Conservation (phyloP, 2,329 filamentous ascomycete genomes). For the Claviceps arundinis region DNA sequence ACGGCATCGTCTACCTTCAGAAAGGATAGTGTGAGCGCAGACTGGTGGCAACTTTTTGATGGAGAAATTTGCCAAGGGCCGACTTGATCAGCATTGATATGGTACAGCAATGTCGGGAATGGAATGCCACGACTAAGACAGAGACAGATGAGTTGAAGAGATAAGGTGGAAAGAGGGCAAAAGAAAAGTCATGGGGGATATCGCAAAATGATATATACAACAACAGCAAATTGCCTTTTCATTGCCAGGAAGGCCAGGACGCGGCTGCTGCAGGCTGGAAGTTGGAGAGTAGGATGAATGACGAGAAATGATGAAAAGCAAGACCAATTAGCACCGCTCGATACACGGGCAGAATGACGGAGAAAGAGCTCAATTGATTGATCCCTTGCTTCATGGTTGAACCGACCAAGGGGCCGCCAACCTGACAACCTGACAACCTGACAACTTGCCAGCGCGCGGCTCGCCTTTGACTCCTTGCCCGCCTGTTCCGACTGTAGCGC, state of each 20-base stretch:
- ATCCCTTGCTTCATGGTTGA: neutral
- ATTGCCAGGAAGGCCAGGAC: neutral
- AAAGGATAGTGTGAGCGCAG: neutral
- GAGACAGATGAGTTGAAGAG: neutral
- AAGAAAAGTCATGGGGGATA: neutral
- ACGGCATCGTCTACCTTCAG: neutral
- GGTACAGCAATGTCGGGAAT: neutral
- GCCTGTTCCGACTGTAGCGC: neutral
- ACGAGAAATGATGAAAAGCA: neutral
- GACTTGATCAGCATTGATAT: neutral
- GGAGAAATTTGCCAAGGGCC: neutral
- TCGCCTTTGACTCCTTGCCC: neutral
- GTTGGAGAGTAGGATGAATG: neutral
- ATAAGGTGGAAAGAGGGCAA: neutral
- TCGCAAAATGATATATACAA: conserved; percentile 3
- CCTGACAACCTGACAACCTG: neutral
- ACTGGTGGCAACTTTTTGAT: neutral
- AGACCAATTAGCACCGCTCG: neutral
- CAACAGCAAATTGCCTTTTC: neutral
- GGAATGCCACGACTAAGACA: neutral
- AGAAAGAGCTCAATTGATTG: neutral
- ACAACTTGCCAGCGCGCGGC: neutral
- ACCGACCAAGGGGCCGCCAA: neutral
- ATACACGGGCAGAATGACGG: neutral
- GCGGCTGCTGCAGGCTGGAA: neutral